phyloP scores from a whole-genome alignment of 306 rosid genomes.

The Rosa persica region DNA sequence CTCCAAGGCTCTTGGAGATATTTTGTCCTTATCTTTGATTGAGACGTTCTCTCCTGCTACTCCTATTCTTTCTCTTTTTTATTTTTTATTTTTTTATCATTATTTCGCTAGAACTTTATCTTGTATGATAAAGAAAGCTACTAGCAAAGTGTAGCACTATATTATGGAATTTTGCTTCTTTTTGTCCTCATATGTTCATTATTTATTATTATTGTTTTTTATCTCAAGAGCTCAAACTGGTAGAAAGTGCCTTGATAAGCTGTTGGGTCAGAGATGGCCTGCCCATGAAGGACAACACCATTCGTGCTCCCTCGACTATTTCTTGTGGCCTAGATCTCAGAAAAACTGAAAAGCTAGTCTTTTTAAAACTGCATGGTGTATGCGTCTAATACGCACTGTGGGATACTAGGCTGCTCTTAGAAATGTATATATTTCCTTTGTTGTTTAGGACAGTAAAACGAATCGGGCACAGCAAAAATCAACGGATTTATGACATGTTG shows the following conservation, averaged over 20 bases:
- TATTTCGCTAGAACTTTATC: no score
- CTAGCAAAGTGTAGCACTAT: no score
- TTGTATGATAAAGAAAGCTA: no score
- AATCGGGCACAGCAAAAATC: constrained; percentile 51
- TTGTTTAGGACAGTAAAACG: constrained; percentile 49
- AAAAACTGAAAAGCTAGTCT: constrained; percentile 51
- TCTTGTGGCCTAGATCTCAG: constrained; percentile 53
- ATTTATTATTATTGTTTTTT: no score
- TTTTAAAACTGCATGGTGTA: constrained; percentile 48
- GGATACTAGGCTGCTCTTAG: constrained; percentile 73
- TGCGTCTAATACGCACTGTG: constrained; percentile 48
- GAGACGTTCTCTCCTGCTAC: no score
- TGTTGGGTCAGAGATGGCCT: constrained; percentile 53
- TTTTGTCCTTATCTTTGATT: no score
- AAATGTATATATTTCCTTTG: constrained; percentile 65
- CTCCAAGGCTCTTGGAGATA: no score
- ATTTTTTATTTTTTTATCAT: no score
- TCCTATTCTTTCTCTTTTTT: no score
- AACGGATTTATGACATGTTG: constrained; percentile 14
- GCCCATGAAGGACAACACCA: constrained; percentile 65
- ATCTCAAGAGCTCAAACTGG: constrained; percentile 72
- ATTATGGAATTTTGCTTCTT: no score
- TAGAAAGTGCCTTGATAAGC: constrained; percentile 28
- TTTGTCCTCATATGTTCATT: no score
- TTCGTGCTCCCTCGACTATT: constrained; percentile 44